A percentile compares a stretch with the other conserved stretches of the same genome.
Conservation (phyloP, 129 eudicot species). For the Centella asiatica region DNA sequence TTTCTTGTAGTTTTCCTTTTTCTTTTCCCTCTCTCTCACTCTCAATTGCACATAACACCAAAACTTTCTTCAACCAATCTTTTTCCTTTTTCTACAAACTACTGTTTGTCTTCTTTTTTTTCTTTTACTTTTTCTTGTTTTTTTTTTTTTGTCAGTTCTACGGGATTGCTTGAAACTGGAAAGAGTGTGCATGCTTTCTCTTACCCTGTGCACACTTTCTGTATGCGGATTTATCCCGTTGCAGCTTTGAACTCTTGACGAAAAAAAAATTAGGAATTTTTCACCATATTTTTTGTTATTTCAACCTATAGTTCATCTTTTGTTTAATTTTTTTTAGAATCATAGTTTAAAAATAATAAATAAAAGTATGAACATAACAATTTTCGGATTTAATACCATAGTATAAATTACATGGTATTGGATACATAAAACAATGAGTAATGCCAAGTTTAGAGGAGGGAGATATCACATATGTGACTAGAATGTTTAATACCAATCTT, state of each 20-base stretch:
- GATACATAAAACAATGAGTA: too few relatives aligned
- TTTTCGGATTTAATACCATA: too few relatives aligned
- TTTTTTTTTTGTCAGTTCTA: background rate
- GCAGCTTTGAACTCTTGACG: constrained; percentile 50
- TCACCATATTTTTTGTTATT: background rate
- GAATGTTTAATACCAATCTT: too few relatives aligned
- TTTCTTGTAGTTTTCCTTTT: constrained; percentile 20
- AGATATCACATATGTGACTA: too few relatives aligned
- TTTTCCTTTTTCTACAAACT: background rate
- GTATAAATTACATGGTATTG: too few relatives aligned
- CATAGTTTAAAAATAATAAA: too few relatives aligned
- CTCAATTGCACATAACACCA: constrained; percentile 11
- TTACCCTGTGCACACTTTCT: constrained; percentile 34
- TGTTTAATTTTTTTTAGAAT: too few relatives aligned
- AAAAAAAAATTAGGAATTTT: background rate
- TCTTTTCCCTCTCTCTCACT: too few relatives aligned
- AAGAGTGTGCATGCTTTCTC: constrained; percentile 38
- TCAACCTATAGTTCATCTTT: constrained; percentile 3
- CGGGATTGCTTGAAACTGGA: background rate
- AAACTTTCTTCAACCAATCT: background rate
- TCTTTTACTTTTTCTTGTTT: background rate
- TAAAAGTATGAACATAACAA: too few relatives aligned
- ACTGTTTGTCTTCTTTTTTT: background rate
- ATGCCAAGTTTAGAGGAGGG: too few relatives aligned
- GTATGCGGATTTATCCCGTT: constrained; percentile 35